Evolutionary conservation across 805 yeast species (phyloP).

Genomic region (Kluyveromyces aestuarii): DNA sequence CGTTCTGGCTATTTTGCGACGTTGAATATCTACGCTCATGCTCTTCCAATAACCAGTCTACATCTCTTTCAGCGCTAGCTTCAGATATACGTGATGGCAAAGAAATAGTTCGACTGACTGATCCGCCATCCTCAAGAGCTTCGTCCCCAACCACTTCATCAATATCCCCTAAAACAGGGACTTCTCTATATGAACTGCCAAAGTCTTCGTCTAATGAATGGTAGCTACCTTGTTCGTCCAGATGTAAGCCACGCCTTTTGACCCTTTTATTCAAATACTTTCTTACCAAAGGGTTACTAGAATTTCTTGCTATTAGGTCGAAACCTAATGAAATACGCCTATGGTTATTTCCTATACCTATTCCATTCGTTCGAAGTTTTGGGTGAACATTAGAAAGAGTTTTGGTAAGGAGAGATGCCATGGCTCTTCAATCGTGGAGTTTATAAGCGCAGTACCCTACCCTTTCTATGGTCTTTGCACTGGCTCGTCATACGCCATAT

Average conservation of each 20-base stretch:
- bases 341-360: constrained; percentile 35
- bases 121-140: constrained; percentile 26
- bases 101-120: constrained; percentile 33
- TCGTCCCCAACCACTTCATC: constrained; percentile 21
- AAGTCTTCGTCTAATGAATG: constrained; percentile 33
- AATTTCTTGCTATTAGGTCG: constrained; percentile 29
- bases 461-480: background rate
- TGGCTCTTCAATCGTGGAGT: constrained; percentile 1
- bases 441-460: background rate
- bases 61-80: constrained; percentile 25
- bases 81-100: constrained; percentile 34
- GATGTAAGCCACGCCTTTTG: constrained; percentile 13
- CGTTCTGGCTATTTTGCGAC: constrained; percentile 7
- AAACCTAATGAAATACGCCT: constrained; percentile 32
- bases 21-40: constrained; percentile 33
- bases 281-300: constrained; percentile 32
- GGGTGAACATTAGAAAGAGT: constrained; percentile 31
- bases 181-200: constrained; percentile 19
- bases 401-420: constrained; percentile 22
- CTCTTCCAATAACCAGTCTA: constrained; percentile 33
- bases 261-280: constrained; percentile 15
- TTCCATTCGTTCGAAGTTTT: constrained; percentile 32
- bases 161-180: constrained; percentile 13
- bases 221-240: constrained; percentile 31
- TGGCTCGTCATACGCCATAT: background rate